Evolutionary conservation across 2,329 filamentous ascomycete genomes (phyloP).

Genomic region (Dactylonectria macrodidyma): DNA sequence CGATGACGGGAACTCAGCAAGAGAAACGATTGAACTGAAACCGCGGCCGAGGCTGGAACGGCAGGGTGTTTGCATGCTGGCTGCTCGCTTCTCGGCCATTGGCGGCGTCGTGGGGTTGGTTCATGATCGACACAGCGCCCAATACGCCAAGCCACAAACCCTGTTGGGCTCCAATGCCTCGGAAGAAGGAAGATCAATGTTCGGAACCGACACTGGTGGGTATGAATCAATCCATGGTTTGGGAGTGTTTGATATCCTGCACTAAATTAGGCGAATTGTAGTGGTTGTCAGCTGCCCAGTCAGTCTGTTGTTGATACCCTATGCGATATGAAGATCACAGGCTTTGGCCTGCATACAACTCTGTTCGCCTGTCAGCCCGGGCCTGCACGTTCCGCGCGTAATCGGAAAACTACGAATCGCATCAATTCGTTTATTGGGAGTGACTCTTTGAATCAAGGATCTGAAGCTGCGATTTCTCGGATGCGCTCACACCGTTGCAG

Average conservation of each 20-base stretch:
- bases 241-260: constrained; percentile 5
- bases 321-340: constrained; percentile 10
- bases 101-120: constrained; percentile 19
- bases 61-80: constrained; percentile 16
- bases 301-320: background rate
- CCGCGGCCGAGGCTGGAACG: constrained; percentile 8
- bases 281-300: background rate
- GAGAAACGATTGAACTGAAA: constrained; percentile 20
- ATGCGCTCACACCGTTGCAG: constrained; percentile 7
- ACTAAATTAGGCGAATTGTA: constrained; percentile 6
- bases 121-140: constrained; percentile 29
- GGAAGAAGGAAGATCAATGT: background rate
- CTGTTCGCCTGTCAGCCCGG: constrained; percentile 11
- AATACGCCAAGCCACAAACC: constrained; percentile 27
- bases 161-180: constrained; percentile 18
- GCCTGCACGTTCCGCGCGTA: constrained; percentile 3
- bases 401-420: constrained; percentile 5
- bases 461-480: background rate
- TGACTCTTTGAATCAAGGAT: background rate
- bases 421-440: background rate
- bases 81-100: constrained; percentile 22
- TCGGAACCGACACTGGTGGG: background rate
- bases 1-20: constrained; percentile 4
- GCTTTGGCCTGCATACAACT: background rate
- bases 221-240: constrained; percentile 8